phyloP scores from a whole-genome alignment of 2,329 filamentous ascomycete species.

The Botrytis elliptica region DNA sequence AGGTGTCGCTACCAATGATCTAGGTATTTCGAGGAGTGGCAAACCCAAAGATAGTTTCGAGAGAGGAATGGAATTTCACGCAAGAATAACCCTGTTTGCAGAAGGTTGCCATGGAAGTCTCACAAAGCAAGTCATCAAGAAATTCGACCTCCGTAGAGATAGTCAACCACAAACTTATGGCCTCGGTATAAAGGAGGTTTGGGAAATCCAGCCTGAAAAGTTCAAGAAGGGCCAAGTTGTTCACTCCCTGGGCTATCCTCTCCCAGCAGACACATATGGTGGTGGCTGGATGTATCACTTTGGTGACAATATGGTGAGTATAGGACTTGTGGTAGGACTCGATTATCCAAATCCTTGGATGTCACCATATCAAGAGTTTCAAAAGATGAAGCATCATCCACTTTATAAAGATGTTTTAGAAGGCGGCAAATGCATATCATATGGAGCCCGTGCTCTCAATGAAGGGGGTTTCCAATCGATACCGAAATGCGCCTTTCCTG shows the following conservation, averaged over 20 bases:
- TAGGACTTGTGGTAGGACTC: constrained; percentile 88
- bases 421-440: constrained; percentile 95
- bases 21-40: constrained; percentile 79
- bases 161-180: constrained; percentile 95
- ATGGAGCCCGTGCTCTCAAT: constrained; percentile 85
- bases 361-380: constrained; percentile 93
- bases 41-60: constrained; percentile 89
- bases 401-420: constrained; percentile 83
- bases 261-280: constrained; percentile 86
- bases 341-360: constrained; percentile 98
- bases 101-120: constrained; percentile 96
- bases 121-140: constrained; percentile 91
- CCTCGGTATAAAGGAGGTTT: constrained; percentile 92
- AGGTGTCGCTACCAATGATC: constrained; percentile 93
- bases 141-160: constrained; percentile 84
- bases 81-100: constrained; percentile 83
- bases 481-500: constrained; percentile 93
- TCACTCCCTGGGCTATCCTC: constrained; percentile 90
- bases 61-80: constrained; percentile 97
- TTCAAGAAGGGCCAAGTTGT: constrained; percentile 82
- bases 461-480: constrained; percentile 98
- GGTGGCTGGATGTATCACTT: constrained; percentile 99
- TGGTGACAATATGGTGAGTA: constrained; percentile 89
- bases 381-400: constrained; percentile 98
- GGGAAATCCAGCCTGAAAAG: constrained; percentile 92